Conservation (phyloP, 371 early-diverging fungal species). For the Nosema granulosis region DNA sequence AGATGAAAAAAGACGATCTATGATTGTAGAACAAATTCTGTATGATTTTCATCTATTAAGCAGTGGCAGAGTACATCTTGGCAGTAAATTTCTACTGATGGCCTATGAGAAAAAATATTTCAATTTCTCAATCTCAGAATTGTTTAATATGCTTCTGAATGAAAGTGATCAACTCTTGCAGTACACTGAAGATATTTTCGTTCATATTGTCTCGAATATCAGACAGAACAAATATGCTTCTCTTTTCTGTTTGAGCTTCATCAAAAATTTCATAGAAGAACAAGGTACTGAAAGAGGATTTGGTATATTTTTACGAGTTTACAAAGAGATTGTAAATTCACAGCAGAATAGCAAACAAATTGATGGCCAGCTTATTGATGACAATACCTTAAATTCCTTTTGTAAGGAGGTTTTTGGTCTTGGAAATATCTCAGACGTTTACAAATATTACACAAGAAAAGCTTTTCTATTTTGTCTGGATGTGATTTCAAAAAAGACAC, state of each 20-base stretch:
- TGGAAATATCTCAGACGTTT: neutral
- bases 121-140: neutral
- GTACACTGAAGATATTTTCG: neutral
- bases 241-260: neutral
- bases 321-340: neutral
- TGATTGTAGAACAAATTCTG: neutral
- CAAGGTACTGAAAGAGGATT: neutral
- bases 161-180: neutral
- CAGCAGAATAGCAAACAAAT: neutral
- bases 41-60: neutral
- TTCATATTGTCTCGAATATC: neutral
- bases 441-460: neutral
- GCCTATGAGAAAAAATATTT: neutral
- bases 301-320: neutral
- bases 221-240: neutral
- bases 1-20: neutral
- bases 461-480: slow-evolving; percentile 5
- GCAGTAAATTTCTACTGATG: neutral
- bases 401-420: neutral
- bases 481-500: neutral
- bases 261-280: neutral
- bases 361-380: neutral
- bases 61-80: neutral
- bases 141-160: neutral
- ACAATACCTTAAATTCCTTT: neutral